Conservation (phyloP, 1,284 basidiomycete genomes). For the Acaromyces ingoldii region DNA sequence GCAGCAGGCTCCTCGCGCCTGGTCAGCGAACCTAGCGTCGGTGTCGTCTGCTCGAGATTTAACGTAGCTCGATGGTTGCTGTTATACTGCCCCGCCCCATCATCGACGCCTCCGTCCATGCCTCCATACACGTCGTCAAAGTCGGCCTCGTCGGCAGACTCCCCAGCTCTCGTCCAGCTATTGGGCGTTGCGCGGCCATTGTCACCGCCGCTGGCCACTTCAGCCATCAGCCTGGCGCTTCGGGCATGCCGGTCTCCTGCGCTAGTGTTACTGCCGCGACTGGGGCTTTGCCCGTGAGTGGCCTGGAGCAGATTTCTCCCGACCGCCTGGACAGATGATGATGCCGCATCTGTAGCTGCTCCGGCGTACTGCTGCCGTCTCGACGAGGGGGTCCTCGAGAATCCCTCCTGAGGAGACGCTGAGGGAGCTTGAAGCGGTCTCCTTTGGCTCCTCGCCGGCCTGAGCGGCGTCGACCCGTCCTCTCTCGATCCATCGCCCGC, state of each 20-base stretch:
- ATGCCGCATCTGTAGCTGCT: too few species aligned
- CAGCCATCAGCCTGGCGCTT: conserved; percentile 31
- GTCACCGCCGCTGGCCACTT: conserved; percentile 19
- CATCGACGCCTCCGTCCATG: background rate
- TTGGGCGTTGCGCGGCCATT: conserved; percentile 7
- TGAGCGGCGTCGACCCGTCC: conserved; percentile 26
- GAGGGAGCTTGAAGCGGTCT: conserved; percentile 23
- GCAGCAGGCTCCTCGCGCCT: conserved; percentile 30
- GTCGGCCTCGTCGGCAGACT: conserved; percentile 30
- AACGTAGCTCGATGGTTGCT: too few species aligned
- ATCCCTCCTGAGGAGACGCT: background rate
- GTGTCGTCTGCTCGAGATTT: conserved; percentile 1
- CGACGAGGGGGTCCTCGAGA: background rate
- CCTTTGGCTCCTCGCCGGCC: conserved; percentile 31
- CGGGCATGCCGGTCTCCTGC: conserved; percentile 21
- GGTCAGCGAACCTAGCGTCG: conserved; percentile 41
- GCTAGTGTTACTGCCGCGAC: too few species aligned
- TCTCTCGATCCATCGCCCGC: conserved; percentile 8
- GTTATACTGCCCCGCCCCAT: too few species aligned
- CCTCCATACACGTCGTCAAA: conserved; percentile 23
- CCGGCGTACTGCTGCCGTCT: background rate
- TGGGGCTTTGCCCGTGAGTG: too few species aligned
- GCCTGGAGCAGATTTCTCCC: too few species aligned
- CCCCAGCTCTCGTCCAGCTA: background rate
- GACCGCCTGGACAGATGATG: too few species aligned